phyloP scores from a whole-genome alignment of 2,329 filamentous ascomycete species.

The Pseudogymnoascus sp. region DNA sequence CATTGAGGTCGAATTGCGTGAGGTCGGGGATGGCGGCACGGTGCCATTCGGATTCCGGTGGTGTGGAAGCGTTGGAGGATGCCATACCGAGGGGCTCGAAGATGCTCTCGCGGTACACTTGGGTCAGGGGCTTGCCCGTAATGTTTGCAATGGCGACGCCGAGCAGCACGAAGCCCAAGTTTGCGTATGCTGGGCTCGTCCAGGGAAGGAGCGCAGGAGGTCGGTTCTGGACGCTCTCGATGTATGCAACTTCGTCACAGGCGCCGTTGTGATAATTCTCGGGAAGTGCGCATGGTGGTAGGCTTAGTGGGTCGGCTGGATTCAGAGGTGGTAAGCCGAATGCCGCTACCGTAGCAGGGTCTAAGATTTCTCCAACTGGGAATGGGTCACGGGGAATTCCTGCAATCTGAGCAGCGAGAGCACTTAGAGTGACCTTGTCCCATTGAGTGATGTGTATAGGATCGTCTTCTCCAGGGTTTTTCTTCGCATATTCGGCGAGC shows the following conservation, averaged over 20 bases:
- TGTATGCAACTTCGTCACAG: not conserved
- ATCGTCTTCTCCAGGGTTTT: conserved; percentile 11
- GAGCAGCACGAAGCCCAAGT: conserved; percentile 39
- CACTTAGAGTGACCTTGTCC: conserved; percentile 30
- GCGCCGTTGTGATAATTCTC: not conserved
- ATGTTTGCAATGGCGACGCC: conserved; percentile 40
- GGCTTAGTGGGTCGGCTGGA: conserved; percentile 12
- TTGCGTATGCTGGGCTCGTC: conserved; percentile 42
- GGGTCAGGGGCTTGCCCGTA: conserved; percentile 33
- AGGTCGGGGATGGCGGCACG: conserved; percentile 24
- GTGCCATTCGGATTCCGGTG: conserved; percentile 19
- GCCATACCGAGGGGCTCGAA: conserved; percentile 37
- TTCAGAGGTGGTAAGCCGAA: not conserved
- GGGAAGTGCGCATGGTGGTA: conserved; percentile 14
- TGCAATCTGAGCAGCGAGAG: conserved; percentile 29
- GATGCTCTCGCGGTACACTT: conserved; percentile 36
- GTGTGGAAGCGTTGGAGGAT: conserved; percentile 32
- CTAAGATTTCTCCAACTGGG: conserved; percentile 13
- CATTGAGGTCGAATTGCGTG: conserved; percentile 28
- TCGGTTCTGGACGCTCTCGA: conserved; percentile 25
- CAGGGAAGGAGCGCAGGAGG: conserved; percentile 38
- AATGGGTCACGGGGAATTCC: conserved; percentile 27
- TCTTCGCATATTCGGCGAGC: conserved; percentile 17
- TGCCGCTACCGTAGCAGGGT: not conserved
- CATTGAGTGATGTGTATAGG: conserved; percentile 24